These are phyloP conservation scores for Megacollybia platyphylla DNA, from an alignment of 1,284 basidiomycete species.

Conservation along the genomic window DNA sequence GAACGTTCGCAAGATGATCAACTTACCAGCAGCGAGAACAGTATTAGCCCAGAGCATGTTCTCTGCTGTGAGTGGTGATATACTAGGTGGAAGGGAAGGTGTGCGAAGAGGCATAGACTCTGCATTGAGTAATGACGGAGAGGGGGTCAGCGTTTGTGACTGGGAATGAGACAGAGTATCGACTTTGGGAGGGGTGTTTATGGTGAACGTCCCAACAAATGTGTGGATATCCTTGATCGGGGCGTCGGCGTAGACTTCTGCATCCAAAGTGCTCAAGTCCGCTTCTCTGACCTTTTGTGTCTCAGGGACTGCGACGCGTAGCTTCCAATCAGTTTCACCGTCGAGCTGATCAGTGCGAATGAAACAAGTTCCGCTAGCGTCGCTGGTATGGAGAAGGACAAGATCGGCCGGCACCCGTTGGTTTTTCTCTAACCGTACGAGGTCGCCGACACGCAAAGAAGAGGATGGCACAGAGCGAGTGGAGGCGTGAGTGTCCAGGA, in stretches of 20 bases:
- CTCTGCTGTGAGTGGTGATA: constrained; percentile 81
- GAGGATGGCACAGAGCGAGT: constrained; percentile 82
- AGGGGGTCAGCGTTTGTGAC: neutral
- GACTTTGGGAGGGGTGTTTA: constrained; percentile 44
- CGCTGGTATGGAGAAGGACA: constrained; percentile 81
- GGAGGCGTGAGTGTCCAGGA: constrained; percentile 29
- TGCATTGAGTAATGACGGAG: constrained; percentile 9
- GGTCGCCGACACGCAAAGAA: constrained; percentile 81
- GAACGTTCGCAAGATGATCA: no score
- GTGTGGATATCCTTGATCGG: constrained; percentile 96
- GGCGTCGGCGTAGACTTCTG: constrained; percentile 83
- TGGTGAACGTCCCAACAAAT: constrained; percentile 87
- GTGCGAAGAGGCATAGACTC: constrained; percentile 36
- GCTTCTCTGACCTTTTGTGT: constrained; percentile 68
- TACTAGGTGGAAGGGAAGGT: constrained; percentile 43
- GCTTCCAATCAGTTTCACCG: constrained; percentile 99
- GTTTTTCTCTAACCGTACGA: constrained; percentile 92
- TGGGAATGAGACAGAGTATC: constrained; percentile 2
- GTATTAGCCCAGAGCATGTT: constrained; percentile 98
- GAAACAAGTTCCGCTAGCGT: constrained; percentile 87
- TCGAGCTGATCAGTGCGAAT: constrained; percentile 97
- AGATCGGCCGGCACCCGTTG: constrained; percentile 95
- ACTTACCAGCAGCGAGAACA: constrained; percentile 72
- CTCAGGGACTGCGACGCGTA: constrained; percentile 78
- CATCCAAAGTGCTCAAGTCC: constrained; percentile 64